Evolutionary conservation across 2,329 filamentous ascomycete species (phyloP).

Genomic region (Rhynchosporium graminicola): DNA sequence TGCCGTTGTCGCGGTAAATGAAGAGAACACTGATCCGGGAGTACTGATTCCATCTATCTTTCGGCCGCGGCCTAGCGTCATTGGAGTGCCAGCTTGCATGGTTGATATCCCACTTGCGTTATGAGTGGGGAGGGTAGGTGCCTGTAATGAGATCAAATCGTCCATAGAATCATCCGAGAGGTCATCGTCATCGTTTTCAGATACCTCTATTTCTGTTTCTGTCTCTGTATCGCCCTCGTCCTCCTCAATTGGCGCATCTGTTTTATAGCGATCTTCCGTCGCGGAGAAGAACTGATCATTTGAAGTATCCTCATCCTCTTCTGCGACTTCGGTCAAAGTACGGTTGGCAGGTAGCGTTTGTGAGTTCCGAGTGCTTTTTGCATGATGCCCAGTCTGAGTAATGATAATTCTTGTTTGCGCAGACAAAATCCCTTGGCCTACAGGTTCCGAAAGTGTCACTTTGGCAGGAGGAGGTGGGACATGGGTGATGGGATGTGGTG

Average conservation of each 20-base stretch:
- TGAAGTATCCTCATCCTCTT: constrained; percentile 76
- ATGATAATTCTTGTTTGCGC: constrained; percentile 82
- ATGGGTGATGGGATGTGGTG: constrained; percentile 85
- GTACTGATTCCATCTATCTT: constrained; percentile 75
- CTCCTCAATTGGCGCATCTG: constrained; percentile 54
- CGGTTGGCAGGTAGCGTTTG: constrained; percentile 51
- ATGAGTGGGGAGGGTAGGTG: constrained; percentile 75
- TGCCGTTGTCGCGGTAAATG: constrained; percentile 80
- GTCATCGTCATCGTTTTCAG: constrained; percentile 68
- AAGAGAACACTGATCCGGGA: constrained; percentile 86
- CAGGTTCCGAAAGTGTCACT: constrained; percentile 91
- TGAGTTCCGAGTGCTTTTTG: constrained; percentile 52
- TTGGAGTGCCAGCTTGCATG: constrained; percentile 77
- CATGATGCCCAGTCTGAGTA: constrained; percentile 60
- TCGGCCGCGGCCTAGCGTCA: constrained; percentile 60
- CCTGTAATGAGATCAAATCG: constrained; percentile 87
- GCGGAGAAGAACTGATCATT: constrained; percentile 94
- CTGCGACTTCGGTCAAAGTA: constrained; percentile 58
- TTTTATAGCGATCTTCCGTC: constrained; percentile 72
- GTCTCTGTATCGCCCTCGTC: constrained; percentile 55
- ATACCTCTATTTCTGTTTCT: constrained; percentile 61
- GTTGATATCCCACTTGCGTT: constrained; percentile 79
- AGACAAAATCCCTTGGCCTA: constrained; percentile 80
- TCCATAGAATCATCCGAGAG: constrained; percentile 90
- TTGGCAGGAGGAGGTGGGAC: constrained; percentile 80